phyloP scores from a whole-genome alignment of 495 filamentous ascomycete species.

The Apodospora peruviana region DNA sequence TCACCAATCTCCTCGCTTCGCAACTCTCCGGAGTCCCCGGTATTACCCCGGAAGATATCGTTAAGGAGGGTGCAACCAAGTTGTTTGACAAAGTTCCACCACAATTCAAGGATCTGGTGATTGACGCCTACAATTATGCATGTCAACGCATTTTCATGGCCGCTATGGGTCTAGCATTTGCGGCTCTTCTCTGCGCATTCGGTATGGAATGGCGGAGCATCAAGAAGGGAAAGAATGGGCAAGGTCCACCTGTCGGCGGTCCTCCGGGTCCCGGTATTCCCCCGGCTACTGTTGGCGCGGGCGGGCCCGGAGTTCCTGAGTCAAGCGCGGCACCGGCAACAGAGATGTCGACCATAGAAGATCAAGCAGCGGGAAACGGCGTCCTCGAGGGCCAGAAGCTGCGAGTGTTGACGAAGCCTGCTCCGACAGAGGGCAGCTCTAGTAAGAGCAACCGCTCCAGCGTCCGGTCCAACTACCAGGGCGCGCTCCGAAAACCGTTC shows the following conservation, averaged over 20 bases:
- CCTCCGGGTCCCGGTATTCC: conserved; percentile 4
- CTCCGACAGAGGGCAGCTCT: neutral
- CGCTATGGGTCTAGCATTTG: conserved; percentile 47
- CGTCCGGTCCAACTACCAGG: neutral
- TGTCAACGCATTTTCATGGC: conserved; percentile 49
- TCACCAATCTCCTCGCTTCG: conserved; percentile 53
- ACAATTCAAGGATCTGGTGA: conserved; percentile 34
- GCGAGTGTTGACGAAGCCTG: neutral
- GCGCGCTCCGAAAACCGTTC: neutral
- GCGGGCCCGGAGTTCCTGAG: conserved; percentile 12
- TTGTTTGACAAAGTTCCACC: conserved; percentile 37
- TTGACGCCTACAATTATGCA: conserved; percentile 54
- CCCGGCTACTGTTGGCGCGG: neutral
- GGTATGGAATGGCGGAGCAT: conserved; percentile 60
- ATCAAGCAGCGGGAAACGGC: neutral
- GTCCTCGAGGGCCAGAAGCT: neutral
- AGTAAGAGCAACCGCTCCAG: neutral
- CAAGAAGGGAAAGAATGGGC: conserved; percentile 34
- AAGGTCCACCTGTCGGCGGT: too few relatives aligned
- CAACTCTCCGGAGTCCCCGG: conserved; percentile 40
- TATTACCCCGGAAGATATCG: conserved; percentile 42
- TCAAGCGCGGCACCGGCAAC: neutral
- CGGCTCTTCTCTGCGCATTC: conserved; percentile 43
- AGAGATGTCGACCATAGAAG: neutral
- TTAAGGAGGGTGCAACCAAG: conserved; percentile 55